Conservation (phyloP, 2,329 filamentous ascomycete genomes). For the Coleophoma crateriformis region DNA sequence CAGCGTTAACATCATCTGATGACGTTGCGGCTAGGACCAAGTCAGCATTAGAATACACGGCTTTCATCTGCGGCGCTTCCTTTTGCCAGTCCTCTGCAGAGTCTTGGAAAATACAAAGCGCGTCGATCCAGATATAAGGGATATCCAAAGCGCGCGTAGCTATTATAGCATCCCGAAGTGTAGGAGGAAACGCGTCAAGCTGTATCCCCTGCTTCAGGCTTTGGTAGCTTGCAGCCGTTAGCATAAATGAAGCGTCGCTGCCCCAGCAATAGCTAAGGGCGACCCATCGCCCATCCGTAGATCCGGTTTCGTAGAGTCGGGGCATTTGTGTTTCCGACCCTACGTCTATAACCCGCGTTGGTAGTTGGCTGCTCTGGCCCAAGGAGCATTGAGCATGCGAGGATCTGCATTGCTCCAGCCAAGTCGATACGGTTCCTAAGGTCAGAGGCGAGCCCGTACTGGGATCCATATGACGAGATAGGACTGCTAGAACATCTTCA, state of each 20-base stretch:
- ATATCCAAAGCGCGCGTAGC: conserved; percentile 3
- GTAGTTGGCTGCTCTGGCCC: neutral
- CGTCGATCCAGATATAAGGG: conserved; percentile 10
- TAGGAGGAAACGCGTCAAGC: conserved; percentile 1
- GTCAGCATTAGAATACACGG: conserved; percentile 6
- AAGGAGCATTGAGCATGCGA: neutral
- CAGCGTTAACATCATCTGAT: neutral
- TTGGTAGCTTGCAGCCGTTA: neutral
- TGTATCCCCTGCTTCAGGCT: neutral
- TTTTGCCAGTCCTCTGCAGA: conserved; percentile 4
- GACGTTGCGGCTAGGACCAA: neutral
- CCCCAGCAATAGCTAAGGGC: conserved; percentile 23
- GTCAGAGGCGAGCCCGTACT: neutral
- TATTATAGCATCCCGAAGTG: conserved; percentile 1
- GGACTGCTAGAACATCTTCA: neutral
- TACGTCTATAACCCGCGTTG: conserved; percentile 2
- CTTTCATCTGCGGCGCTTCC: conserved; percentile 9
- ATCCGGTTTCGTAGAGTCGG: neutral
- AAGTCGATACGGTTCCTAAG: neutral
- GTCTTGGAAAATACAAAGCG: conserved; percentile 13
- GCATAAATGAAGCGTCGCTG: neutral
- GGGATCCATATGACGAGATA: neutral
- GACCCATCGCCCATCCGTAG: conserved; percentile 6
- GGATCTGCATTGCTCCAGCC: neutral
- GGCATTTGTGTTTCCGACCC: neutral